Conservation (phyloP, 129 eudicot genomes). For the Silybum marianum region DNA sequence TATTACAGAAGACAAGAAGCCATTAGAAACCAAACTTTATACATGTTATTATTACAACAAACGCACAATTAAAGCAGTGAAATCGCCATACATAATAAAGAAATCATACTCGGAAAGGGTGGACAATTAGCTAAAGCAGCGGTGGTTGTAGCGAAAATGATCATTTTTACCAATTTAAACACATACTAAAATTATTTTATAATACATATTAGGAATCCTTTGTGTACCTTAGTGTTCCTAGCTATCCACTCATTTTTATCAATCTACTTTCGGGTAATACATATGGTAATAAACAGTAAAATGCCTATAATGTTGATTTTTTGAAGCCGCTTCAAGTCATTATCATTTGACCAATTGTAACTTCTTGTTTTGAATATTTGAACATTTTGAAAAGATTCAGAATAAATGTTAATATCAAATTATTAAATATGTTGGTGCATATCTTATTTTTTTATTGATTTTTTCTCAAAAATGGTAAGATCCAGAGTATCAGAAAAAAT, state of each 20-base stretch:
- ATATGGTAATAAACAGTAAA: too few species aligned
- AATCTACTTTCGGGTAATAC: too few species aligned
- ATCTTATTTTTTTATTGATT: neutral
- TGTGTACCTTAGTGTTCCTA: neutral
- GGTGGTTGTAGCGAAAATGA: too few species aligned
- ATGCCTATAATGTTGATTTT: too few species aligned
- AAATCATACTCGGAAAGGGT: too few species aligned
- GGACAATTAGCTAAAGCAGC: too few species aligned
- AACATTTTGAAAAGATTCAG: too few species aligned
- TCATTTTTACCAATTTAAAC: neutral
- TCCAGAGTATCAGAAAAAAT: neutral
- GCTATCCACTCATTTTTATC: neutral
- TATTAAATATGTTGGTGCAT: neutral
- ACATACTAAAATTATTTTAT: neutral
- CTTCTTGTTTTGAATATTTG: too few species aligned
- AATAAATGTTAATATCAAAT: neutral
- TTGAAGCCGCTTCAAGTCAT: too few species aligned
- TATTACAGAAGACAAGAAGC: neutral
- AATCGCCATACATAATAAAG: neutral
- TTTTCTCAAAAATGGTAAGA: neutral
- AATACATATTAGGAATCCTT: too few species aligned
- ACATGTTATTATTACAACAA: neutral
- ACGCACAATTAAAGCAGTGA: neutral
- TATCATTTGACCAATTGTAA: too few species aligned
- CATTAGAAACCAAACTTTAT: slow-evolving; percentile 8